phyloP scores from a whole-genome alignment of 2,329 filamentous ascomycete species.

The Ambrosiella xylebori region DNA sequence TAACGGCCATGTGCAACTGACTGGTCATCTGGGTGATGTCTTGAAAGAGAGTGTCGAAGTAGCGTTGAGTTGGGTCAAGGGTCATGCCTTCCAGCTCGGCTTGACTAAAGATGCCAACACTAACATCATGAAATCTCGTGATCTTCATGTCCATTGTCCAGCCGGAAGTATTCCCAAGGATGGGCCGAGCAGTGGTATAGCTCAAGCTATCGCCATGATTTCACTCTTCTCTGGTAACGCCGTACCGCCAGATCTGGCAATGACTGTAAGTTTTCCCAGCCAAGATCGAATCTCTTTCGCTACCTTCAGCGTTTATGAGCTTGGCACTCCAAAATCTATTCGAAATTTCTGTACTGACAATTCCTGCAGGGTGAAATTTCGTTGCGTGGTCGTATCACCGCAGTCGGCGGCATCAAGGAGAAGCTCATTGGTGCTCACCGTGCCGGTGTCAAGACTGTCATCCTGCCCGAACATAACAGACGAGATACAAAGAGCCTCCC shows the following conservation, averaged over 20 bases:
- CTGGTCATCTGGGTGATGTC: constrained; percentile 88
- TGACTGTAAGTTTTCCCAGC: constrained; percentile 49
- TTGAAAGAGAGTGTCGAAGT: constrained; percentile 96
- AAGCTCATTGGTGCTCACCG: constrained; percentile 89
- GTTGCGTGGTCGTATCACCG: constrained; percentile 75
- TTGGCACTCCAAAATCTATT: too few species aligned
- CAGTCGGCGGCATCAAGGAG: constrained; percentile 96
- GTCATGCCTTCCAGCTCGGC: constrained; percentile 80
- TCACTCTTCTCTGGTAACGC: constrained; percentile 73
- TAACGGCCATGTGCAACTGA: constrained; percentile 78
- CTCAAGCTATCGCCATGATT: constrained; percentile 84
- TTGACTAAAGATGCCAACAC: constrained; percentile 63
- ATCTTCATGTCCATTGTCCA: constrained; percentile 91
- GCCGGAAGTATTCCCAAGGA: constrained; percentile 93
- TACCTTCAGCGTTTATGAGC: too few species aligned
- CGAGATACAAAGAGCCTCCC: constrained; percentile 89
- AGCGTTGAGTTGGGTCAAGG: constrained; percentile 90
- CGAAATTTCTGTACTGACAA: constrained; percentile 5
- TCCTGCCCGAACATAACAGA: constrained; percentile 72
- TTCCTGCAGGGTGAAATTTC: constrained; percentile 45
- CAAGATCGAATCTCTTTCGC: not conserved
- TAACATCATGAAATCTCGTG: constrained; percentile 90
- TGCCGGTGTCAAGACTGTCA: constrained; percentile 84
- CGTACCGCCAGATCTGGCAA: constrained; percentile 82
- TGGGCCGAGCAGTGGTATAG: constrained; percentile 70